Conservation (phyloP, 2,329 filamentous ascomycete genomes). For the Dothistroma septosporum region DNA sequence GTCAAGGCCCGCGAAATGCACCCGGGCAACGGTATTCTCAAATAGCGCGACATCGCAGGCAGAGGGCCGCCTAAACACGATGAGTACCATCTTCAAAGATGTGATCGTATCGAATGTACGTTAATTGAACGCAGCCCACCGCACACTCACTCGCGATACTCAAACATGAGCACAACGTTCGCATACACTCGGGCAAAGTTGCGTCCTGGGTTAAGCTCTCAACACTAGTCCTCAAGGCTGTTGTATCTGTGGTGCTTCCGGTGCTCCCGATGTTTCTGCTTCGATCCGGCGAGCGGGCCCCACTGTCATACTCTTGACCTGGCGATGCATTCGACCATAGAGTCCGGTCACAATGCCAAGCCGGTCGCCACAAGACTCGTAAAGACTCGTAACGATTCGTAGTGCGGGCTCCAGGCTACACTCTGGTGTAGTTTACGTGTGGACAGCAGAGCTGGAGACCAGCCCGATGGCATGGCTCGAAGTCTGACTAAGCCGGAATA, state of each 20-base stretch:
- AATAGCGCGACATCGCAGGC: too few species aligned
- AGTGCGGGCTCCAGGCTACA: too few species aligned
- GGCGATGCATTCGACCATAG: too few species aligned
- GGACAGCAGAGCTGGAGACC: not conserved
- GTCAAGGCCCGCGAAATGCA: too few species aligned
- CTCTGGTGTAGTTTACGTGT: too few species aligned
- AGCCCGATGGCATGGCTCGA: too few species aligned
- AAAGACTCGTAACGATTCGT: too few species aligned
- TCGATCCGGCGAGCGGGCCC: not conserved
- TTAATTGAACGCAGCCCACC: not conserved
- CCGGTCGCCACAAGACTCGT: too few species aligned
- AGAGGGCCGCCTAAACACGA: too few species aligned
- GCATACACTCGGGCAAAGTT: not conserved
- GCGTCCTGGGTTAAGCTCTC: not conserved
- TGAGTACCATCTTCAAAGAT: not conserved
- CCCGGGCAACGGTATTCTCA: too few species aligned
- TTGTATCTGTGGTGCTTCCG: not conserved
- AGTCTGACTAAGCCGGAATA: too few species aligned
- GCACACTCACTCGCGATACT: not conserved
- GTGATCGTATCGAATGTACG: not conserved
- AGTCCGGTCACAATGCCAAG: not conserved
- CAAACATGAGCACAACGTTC: not conserved
- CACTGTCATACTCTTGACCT: not conserved
- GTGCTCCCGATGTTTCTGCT: not conserved
- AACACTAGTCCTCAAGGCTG: not conserved